These are phyloP conservation scores for Cladosporium sphaerospermum DNA, from an alignment of 2,329 filamentous ascomycete species.

Conservation along the genomic window DNA sequence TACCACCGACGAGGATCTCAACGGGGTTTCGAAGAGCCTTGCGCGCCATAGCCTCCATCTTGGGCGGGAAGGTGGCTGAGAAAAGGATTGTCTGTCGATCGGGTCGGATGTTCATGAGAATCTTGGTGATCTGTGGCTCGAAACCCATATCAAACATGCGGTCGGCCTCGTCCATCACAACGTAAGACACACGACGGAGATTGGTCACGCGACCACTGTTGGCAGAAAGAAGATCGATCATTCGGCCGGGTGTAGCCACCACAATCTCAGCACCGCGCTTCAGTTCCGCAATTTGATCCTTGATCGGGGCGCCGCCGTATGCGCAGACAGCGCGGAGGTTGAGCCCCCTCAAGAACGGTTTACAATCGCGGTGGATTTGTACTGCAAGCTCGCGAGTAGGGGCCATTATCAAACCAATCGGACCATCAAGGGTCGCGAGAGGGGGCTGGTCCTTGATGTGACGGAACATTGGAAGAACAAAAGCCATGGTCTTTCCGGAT, in stretches of 20 bases:
- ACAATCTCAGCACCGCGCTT: conserved; percentile 94
- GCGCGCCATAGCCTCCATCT: conserved; percentile 83
- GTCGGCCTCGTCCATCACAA: conserved; percentile 94
- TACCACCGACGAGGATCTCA: conserved; percentile 87
- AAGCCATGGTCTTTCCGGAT: conserved; percentile 94
- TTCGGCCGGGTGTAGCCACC: conserved; percentile 87
- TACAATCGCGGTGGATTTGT: conserved; percentile 91
- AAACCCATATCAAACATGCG: conserved; percentile 99
- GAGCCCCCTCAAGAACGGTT: conserved; percentile 84
- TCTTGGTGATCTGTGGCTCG: conserved; percentile 95
- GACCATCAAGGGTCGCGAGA: conserved; percentile 76
- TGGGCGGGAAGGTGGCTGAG: conserved; percentile 90
- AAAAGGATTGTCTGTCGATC: conserved; percentile 93
- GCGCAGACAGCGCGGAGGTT: conserved; percentile 82
- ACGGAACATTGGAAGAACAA: conserved; percentile 92
- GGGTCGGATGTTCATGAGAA: conserved; percentile 83
- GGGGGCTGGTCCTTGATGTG: conserved; percentile 92
- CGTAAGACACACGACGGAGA: conserved; percentile 79
- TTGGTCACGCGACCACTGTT: conserved; percentile 95
- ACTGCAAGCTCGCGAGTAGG: conserved; percentile 89
- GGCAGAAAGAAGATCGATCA: conserved; percentile 90
- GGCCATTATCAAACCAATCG: conserved; percentile 82
- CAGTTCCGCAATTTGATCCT: conserved; percentile 93
- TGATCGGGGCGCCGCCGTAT: conserved; percentile 91
- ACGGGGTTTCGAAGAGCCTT: conserved; percentile 81